Base-by-base conservation (phyloP, 2,329 filamentous ascomycete genomes). In the Aspergillus tanneri region DNA sequence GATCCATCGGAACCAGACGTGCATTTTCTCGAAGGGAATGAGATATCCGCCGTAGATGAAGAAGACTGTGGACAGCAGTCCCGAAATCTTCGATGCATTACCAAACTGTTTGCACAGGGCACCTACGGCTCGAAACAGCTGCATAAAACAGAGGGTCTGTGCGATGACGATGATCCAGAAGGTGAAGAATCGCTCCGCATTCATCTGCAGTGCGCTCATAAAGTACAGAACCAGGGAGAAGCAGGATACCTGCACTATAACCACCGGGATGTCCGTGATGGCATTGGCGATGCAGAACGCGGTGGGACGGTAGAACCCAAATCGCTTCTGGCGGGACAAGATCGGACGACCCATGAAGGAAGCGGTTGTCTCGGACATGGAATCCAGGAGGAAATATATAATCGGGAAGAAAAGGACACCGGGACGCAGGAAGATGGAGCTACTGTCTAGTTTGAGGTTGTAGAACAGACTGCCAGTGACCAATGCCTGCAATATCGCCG, bases 241-340 rank as follows among this genome's bases (percentile, higher is more conserved):
- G 23, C 80, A 71, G 8, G 77, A 56, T 0, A 82, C 77, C 50
- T 83, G 79, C 2, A 82, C 61, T 6, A 82, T 62, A 0, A 82
- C 74, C 3, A 83, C 65, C 0, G 81, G 80, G 0, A 82, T 62
- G 52, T 84, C 78, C 11, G 77, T 73, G 7, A 80, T 72, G 0
- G 76, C 78, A 44, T 81, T 77, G 3, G 79, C 78, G 27, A 82
- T 73, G 14, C 78, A 79, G 38, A 78, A 81, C 2, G 81, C 80
- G 0, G 79, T 72, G 0, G 81, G 81, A 10, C 77, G 79, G 52
- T 86, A 86, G 64, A 86, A 86, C 0, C 81, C 81, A 55, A 86
- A 87, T 5, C 77, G 79, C 59, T 86, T 85, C 63, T 87, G 84
- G 58, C 86, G 86, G 14, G 84, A 72, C 16, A 87, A 67, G 52